phyloP scores from a whole-genome alignment of 345 rosid species.

The Pistacia integerrima region DNA sequence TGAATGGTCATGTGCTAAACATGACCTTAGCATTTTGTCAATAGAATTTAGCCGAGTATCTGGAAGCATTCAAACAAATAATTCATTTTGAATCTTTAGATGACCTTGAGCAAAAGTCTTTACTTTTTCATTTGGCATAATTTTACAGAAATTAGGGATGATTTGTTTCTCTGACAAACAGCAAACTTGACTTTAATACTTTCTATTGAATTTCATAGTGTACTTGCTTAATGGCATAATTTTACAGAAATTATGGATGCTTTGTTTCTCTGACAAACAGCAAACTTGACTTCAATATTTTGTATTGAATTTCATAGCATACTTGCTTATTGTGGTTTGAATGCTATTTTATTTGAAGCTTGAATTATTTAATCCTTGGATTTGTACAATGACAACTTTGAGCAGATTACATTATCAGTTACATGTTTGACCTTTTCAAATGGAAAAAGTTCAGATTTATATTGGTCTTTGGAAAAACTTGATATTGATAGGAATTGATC shows the following conservation, averaged over 20 bases:
- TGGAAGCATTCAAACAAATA: background rate
- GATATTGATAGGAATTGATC: slow-evolving; percentile 37
- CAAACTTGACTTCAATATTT: background rate
- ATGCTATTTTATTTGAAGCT: background rate
- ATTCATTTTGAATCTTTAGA: slow-evolving; percentile 14
- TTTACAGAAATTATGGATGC: background rate
- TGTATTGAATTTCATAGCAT: background rate
- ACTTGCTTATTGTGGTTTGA: background rate
- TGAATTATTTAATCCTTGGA: slow-evolving; percentile 4
- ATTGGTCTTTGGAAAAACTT: slow-evolving; percentile 9
- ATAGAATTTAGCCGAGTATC: background rate
- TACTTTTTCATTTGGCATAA: background rate
- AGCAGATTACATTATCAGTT: background rate
- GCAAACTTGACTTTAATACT: background rate
- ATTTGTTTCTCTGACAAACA: background rate
- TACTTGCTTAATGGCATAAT: background rate
- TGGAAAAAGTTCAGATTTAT: slow-evolving; percentile 4
- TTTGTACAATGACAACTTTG: background rate
- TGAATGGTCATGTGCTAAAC: slow-evolving; percentile 1
- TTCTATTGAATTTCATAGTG: background rate
- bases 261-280: background rate
- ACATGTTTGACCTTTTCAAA: background rate
- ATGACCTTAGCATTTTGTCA: background rate
- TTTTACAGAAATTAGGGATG: background rate
- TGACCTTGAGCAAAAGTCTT: background rate